Evolutionary conservation across 306 rosid genomes (phyloP).

Genomic region (Corylus heterophylla): DNA sequence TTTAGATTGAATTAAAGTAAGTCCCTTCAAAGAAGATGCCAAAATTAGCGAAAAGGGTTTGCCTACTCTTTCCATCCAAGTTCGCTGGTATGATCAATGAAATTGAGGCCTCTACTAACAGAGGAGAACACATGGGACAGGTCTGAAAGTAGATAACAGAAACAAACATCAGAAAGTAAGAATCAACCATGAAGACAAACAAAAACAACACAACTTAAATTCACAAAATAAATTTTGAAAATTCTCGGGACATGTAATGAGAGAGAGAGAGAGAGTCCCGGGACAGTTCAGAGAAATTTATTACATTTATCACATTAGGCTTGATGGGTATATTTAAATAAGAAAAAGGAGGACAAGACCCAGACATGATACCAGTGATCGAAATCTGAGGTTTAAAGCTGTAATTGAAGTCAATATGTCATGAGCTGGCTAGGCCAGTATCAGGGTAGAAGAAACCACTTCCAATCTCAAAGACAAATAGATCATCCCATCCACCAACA

Average conservation of each 20-base stretch:
- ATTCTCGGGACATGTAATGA: conserved; percentile 20
- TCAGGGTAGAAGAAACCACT: neutral
- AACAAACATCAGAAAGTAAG: conserved; percentile 21
- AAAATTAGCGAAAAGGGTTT: conserved; percentile 27
- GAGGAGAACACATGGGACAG: conserved; percentile 87
- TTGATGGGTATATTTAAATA: too few species aligned
- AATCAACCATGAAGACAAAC: conserved; percentile 4
- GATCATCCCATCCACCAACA: neutral
- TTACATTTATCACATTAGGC: too few species aligned
- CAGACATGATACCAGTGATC: neutral
- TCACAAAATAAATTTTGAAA: neutral
- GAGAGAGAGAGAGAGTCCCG: too few species aligned
- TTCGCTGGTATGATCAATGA: conserved; percentile 89
- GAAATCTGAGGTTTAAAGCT: neutral
- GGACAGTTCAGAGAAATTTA: too few species aligned
- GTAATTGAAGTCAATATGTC: neutral
- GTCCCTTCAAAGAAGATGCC: conserved; percentile 10
- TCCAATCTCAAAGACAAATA: neutral
- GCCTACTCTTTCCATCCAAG: conserved; percentile 97
- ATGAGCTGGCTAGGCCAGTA: neutral
- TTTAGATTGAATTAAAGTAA: conserved; percentile 14
- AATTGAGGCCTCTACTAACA: conserved; percentile 74
- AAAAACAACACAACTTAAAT: conserved; percentile 9
- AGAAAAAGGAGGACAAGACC: too few species aligned
- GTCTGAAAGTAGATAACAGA: conserved; percentile 51